These are phyloP conservation scores for Xylaria scruposa DNA, from an alignment of 495 filamentous ascomycete genomes.

Conservation along the genomic window DNA sequence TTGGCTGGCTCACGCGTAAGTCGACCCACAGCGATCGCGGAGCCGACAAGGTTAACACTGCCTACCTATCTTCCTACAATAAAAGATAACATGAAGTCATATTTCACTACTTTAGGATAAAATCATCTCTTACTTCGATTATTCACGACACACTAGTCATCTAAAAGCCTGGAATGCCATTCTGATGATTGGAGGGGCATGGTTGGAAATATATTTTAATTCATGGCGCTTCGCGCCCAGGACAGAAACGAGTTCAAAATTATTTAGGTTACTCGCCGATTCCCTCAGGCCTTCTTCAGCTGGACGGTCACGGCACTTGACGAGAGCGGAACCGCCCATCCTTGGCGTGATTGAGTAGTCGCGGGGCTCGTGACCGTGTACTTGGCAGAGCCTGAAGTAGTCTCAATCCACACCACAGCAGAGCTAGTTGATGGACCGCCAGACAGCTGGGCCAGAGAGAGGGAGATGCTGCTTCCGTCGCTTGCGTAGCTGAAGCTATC, in stretches of 20 bases:
- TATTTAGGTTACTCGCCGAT: neutral
- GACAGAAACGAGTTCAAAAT: neutral
- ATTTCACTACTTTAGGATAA: neutral
- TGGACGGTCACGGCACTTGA: conserved; percentile 27
- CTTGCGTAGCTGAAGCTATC: conserved; percentile 35
- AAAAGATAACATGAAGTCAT: neutral
- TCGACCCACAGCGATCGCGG: neutral
- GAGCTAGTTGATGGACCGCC: conserved; percentile 33
- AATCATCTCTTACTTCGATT: neutral
- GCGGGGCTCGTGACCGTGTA: conserved; percentile 27
- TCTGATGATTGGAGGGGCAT: too few relatives aligned
- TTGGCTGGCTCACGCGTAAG: neutral
- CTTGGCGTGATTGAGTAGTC: conserved; percentile 23
- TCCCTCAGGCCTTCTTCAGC: neutral
- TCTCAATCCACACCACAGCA: conserved; percentile 36
- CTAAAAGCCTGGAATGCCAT: neutral
- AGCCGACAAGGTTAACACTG: too few relatives aligned
- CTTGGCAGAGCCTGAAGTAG: conserved; percentile 25
- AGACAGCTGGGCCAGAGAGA: conserved; percentile 34
- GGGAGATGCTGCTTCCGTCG: conserved; percentile 30
- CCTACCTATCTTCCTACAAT: too few relatives aligned
- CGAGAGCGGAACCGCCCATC: conserved; percentile 29
- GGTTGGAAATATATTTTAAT: neutral
- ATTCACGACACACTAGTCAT: neutral
- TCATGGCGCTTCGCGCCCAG: neutral